Conservation (phyloP, 345 rosid species). For the Populus pruinosa region DNA sequence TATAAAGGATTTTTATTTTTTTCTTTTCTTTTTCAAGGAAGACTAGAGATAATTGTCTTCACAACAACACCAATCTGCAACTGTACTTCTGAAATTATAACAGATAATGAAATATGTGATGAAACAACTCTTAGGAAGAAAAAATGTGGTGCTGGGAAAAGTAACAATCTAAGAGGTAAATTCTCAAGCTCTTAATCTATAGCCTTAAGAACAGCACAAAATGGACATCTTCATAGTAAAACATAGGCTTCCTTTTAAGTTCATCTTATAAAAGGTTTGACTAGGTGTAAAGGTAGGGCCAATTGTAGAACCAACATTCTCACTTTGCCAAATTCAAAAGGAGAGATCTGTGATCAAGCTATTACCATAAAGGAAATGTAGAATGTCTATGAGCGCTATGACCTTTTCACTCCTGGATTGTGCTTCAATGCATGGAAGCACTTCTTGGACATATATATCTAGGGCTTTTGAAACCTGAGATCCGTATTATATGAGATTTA, state of each 20-base stretch:
- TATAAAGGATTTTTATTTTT: neutral
- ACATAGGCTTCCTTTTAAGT: neutral
- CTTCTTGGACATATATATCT: neutral
- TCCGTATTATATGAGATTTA: neutral
- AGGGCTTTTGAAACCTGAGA: neutral
- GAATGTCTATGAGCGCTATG: neutral
- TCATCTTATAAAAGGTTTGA: neutral
- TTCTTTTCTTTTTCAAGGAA: neutral
- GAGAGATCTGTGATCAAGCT: neutral
- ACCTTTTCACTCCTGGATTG: no score
- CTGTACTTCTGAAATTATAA: neutral
- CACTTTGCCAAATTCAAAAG: neutral
- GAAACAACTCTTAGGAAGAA: neutral
- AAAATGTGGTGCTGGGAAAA: neutral
- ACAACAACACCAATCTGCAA: neutral
- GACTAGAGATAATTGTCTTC: neutral
- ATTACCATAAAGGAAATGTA: neutral
- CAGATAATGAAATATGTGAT: neutral
- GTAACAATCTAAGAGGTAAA: neutral
- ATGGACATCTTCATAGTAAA: neutral
- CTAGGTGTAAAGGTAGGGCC: neutral
- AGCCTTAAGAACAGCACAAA: neutral
- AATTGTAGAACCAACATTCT: neutral
- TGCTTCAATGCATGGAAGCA: conserved; percentile 1
- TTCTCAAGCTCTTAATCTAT: neutral